Percentiles rank a stretch among this genome's conserved stretches.
phyloP scores from a whole-genome alignment of 192 early-diverging fungal genomes.

The Lobosporangium transversale region DNA sequence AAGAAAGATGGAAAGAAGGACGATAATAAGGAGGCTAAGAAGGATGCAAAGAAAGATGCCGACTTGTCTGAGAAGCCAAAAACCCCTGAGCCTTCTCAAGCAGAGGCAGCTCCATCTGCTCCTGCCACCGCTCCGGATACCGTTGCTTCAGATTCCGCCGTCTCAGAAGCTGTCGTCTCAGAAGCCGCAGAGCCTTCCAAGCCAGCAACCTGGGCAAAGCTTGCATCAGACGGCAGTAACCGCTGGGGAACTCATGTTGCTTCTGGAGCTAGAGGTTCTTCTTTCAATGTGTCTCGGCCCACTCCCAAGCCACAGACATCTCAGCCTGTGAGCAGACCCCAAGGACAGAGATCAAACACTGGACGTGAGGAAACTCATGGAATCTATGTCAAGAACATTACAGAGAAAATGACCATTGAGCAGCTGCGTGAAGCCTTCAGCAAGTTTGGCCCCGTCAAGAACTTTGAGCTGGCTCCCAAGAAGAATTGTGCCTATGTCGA shows the following conservation, averaged over 20 bases:
- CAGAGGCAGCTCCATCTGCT: conserved; percentile 34
- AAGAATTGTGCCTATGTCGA: conserved; percentile 77
- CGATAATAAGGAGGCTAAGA: conserved; percentile 24
- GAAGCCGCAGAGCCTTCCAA: conserved; percentile 64
- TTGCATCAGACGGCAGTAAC: conserved; percentile 67
- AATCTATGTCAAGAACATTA: conserved; percentile 72
- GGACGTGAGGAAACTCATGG: conserved; percentile 63
- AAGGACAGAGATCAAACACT: conserved; percentile 41
- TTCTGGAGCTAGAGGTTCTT: conserved; percentile 62
- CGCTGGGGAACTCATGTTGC: conserved; percentile 68
- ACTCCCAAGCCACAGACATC: conserved; percentile 28
- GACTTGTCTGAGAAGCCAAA: conserved; percentile 33
- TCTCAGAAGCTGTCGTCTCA: conserved; percentile 36
- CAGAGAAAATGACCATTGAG: conserved; percentile 58
- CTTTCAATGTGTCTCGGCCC: conserved; percentile 54
- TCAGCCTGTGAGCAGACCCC: conserved; percentile 32
- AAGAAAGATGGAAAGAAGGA: conserved; percentile 37
- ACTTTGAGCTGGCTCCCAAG: conserved; percentile 64
- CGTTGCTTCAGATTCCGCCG: conserved; percentile 18
- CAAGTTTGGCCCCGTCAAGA: conserved; percentile 66
- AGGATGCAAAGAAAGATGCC: conserved; percentile 31
- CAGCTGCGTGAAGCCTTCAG: conserved; percentile 65
- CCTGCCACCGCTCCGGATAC: conserved; percentile 16
- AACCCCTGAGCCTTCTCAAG: conserved; percentile 6
- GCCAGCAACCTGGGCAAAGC: conserved; percentile 81